Percentiles rank a stretch among this genome's conserved stretches.
phyloP scores from a whole-genome alignment of 169 alveolate species.

The Cryptosporidium sp. region DNA sequence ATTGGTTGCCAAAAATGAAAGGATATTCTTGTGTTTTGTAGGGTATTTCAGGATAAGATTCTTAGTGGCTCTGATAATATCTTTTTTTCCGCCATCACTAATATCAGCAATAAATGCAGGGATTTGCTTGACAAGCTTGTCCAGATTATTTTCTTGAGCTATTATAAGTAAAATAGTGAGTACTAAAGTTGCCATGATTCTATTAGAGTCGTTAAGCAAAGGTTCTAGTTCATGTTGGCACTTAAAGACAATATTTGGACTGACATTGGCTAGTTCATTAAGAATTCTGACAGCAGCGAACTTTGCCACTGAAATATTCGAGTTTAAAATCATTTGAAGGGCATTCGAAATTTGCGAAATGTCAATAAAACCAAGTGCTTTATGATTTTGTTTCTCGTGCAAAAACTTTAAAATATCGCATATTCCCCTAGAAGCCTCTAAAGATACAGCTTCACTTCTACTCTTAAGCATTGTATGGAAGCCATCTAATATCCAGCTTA shows the following conservation, averaged over 20 bases:
- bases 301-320: constrained; percentile 88
- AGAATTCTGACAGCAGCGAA: constrained; percentile 90
- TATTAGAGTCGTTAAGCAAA: constrained; percentile 90
- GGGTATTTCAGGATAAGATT: constrained; percentile 93
- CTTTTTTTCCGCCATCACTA: constrained; percentile 91
- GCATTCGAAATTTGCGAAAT: constrained; percentile 73
- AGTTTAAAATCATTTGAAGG: constrained; percentile 82
- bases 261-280: constrained; percentile 82
- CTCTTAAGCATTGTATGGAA: constrained; percentile 80
- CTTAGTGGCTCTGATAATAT: constrained; percentile 92
- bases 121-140: constrained; percentile 91
- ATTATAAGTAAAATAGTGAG: constrained; percentile 95
- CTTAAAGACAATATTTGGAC: constrained; percentile 82
- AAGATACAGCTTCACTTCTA: constrained; percentile 83
- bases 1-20: constrained; percentile 90
- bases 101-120: constrained; percentile 84
- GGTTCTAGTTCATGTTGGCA: constrained; percentile 91
- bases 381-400: constrained; percentile 61
- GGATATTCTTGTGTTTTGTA: constrained; percentile 89
- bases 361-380: constrained; percentile 49
- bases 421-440: constrained; percentile 86
- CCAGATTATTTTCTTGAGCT: constrained; percentile 94
- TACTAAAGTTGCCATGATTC: constrained; percentile 94
- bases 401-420: constrained; percentile 76
- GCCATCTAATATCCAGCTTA: constrained; percentile 73